Evolutionary conservation across 2,329 filamentous ascomycete genomes (phyloP), one percentile per base, ranked within the genome.

Genomic region (Aureobasidium pullulans): DNA sequence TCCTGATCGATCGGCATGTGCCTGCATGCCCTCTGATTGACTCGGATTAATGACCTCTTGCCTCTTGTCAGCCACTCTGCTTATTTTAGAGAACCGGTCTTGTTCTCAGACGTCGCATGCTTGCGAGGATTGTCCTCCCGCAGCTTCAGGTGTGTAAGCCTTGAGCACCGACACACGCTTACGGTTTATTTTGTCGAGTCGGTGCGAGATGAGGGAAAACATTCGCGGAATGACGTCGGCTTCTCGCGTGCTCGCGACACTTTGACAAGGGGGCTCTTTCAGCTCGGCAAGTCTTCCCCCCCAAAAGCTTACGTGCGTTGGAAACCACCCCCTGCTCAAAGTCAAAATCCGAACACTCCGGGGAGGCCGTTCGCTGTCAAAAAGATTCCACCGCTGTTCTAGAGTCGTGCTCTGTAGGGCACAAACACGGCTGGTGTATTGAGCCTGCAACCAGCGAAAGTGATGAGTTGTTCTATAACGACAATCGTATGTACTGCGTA

Each of bases 1-100:
- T 52, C 36, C 15, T 42, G 29, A 47, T 32, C 50, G 52, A 56
- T 56, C 52, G 52, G 52, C 52, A 42, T 44, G 52, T 46, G 16
- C 40, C 6, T 44, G 39, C 50, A 54, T 54, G 40, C 40, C 29
- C 5, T 36, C 40, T n/a, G 44, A 8, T 42, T 54, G 50, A 54
- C 39, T 52, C 49, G 34, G 15, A 42, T 53, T 50, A 4, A 54
- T 34, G 37, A 32, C 49, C 31, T 23, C 19, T 36, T 3, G 36
- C 23, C 23, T 23, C 23, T 23, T 34, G n/a, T 42, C 49, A 53
- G 49, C 49, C 49, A 19, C 37, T 31, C 10, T 23, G 28, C 1
- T 23, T 53, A 15, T 43, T 29, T 23, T 32, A 1, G n/a, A 13
- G 16, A 23, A 9, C 39, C 37, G n/a, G n/a, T 34, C 9, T 19